Percentiles rank a stretch among this genome's conserved stretches.
Conservation (phyloP, 1,284 basidiomycete genomes). For the Amylostereum chailletii region DNA sequence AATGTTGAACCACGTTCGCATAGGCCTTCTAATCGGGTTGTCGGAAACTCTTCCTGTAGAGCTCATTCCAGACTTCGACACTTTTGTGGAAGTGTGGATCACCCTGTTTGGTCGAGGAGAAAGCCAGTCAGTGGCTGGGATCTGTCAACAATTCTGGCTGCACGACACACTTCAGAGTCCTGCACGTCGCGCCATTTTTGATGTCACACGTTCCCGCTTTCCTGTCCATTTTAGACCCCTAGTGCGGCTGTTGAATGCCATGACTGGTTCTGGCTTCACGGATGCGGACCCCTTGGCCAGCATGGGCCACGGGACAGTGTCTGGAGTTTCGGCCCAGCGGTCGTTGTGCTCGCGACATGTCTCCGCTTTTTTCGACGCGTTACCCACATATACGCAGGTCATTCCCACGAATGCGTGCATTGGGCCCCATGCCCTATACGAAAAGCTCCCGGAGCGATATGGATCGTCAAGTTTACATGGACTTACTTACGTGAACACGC, state of each 20-base stretch:
- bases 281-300: constrained; percentile 58
- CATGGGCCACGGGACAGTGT: constrained; percentile 30
- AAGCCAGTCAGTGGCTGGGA: constrained; percentile 51
- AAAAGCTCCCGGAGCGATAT: constrained; percentile 54
- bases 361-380: constrained; percentile 62
- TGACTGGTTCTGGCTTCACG: constrained; percentile 64
- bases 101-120: constrained; percentile 76
- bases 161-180: constrained; percentile 54
- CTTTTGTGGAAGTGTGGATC: constrained; percentile 70
- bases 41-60: constrained; percentile 71
- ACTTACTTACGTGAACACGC: constrained; percentile 55
- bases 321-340: constrained; percentile 29
- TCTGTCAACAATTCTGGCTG: constrained; percentile 76
- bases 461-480: constrained; percentile 42
- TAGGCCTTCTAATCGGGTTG: constrained; percentile 64
- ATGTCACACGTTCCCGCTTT: constrained; percentile 72
- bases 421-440: constrained; percentile 61
- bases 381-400: constrained; percentile 73
- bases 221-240: constrained; percentile 71
- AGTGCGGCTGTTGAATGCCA: constrained; percentile 64
- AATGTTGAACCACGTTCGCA: constrained; percentile 10
- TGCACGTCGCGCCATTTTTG: constrained; percentile 67
- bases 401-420: constrained; percentile 51
- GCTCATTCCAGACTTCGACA: constrained; percentile 62
- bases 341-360: constrained; percentile 56